Percentiles rank a stretch among this genome's conserved stretches.
phyloP scores from a whole-genome alignment of 306 rosid genomes.

The Cicer judaicum region DNA sequence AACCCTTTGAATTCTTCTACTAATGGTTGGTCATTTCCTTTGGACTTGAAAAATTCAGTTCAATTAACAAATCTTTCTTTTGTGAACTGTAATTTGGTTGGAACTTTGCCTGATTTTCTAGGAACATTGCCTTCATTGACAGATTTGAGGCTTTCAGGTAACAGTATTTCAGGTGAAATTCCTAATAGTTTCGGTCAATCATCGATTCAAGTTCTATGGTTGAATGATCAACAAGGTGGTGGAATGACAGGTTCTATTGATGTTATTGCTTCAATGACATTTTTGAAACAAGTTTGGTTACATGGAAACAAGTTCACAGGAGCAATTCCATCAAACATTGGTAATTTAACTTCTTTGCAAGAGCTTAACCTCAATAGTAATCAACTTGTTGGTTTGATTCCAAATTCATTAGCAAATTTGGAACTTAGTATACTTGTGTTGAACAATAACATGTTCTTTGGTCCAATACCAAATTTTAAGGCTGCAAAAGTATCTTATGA shows the following conservation, averaged over 20 bases:
- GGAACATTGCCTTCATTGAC: constrained; percentile 63
- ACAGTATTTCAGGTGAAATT: constrained; percentile 58
- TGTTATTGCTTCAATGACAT: constrained; percentile 67
- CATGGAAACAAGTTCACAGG: constrained; percentile 79
- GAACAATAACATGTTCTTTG: constrained; percentile 69
- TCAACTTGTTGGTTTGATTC: constrained; percentile 68
- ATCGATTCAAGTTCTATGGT: constrained; percentile 70
- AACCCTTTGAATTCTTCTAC: constrained; percentile 64
- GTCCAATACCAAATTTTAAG: constrained; percentile 75
- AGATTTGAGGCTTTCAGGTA: constrained; percentile 62
- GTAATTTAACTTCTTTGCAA: constrained; percentile 58
- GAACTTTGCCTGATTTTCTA: constrained; percentile 69
- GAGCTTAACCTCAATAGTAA: constrained; percentile 77
- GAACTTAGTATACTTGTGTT: constrained; percentile 62
- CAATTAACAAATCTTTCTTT: constrained; percentile 69
- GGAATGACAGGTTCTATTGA: constrained; percentile 70
- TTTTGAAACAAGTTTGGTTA: constrained; percentile 67
- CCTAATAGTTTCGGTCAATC: constrained; percentile 63
- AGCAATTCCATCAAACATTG: constrained; percentile 65
- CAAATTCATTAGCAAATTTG: constrained; percentile 62
- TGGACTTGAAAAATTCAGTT: constrained; percentile 56
- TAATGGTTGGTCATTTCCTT: constrained; percentile 75
- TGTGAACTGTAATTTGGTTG: constrained; percentile 62
- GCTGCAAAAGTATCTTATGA: constrained; percentile 54
- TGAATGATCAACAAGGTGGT: constrained; percentile 66